Evolutionary conservation across 495 filamentous ascomycete genomes (phyloP), one percentile per base, ranked within the genome.

Genomic region (Achaetomiella virescens): DNA sequence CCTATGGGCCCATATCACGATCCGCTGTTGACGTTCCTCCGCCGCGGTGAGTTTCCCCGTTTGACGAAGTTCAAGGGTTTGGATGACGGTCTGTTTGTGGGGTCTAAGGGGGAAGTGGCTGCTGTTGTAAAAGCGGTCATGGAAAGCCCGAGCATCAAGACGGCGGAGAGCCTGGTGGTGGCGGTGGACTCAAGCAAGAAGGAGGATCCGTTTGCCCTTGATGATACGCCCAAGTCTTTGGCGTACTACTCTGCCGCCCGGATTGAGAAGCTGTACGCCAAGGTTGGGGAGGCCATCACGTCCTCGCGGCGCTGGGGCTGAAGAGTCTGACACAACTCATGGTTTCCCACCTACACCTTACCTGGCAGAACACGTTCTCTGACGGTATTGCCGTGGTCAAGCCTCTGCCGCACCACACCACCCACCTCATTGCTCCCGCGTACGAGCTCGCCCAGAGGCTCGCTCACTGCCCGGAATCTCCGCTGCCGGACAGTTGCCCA

Each of bases 1-100:
- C 93, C 93, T 15, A 97, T 97, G 91, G 91, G 81, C 1, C 65
- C 82, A 51, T 81, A 83, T 59, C 82, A 93, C 57, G 90, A 96
- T 59, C 63, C 79, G 4, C 71, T 90, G 8, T 73, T 98, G 38
- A 70, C 78, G 0, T 84, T 81, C 52, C 75, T 97, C 27, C 84
- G 92, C 43, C 77, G 84, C 8, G 89, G 88, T 35, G 79, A 87
- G 56, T 88, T 85, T 61, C 83, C 84, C 0, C 76, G 76, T 11
- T 76, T 95, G 48, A 91, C 84, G 4, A 79, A 87, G 20, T 95
- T 89, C 68, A 84, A 95, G 37, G 79, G 78, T 9, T 72, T 95
- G 18, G 81, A 82, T 2, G 83, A 80, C 57, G 88, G 80, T 22
- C 69, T 98, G 4, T 91, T 90, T 60, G 83, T 81, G 20, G 91